Evolutionary conservation across 2,329 filamentous ascomycete species (phyloP).

Genomic region (Mollisia scopiformis): DNA sequence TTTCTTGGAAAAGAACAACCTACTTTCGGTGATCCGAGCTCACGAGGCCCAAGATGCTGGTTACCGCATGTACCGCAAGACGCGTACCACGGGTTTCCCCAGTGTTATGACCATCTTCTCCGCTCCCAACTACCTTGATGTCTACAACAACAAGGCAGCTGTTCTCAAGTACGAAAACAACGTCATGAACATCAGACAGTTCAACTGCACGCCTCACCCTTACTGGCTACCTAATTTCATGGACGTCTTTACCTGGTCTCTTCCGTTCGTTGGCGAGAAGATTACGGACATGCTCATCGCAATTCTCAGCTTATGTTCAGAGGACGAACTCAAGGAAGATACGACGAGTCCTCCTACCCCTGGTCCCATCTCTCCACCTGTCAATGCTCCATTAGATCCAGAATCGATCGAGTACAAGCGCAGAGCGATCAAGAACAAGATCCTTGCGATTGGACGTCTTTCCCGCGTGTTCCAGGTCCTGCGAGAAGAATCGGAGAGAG

Average conservation of each 20-base stretch:
- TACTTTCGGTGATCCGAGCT: constrained; percentile 94
- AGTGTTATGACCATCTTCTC: constrained; percentile 99
- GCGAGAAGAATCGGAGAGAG: constrained; percentile 93
- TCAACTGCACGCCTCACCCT: constrained; percentile 98
- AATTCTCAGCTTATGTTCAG: constrained; percentile 98
- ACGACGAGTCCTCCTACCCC: constrained; percentile 64
- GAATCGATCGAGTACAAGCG: constrained; percentile 94
- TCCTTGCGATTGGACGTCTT: constrained; percentile 92
- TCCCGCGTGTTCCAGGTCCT: constrained; percentile 98
- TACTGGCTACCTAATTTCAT: constrained; percentile 99
- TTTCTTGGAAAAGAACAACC: constrained; percentile 98
- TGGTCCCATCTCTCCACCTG: constrained; percentile 75
- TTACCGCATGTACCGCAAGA: constrained; percentile 99
- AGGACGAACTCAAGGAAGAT: constrained; percentile 94
- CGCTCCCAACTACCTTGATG: constrained; percentile 96
- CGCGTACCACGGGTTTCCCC: constrained; percentile 94
- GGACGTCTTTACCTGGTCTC: constrained; percentile 99
- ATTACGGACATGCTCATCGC: constrained; percentile 99
- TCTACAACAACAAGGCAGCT: constrained; percentile 99
- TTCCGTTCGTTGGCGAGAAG: constrained; percentile 98
- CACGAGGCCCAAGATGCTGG: constrained; percentile 98
- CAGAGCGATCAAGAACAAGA: constrained; percentile 99
- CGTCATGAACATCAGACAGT: constrained; percentile 99
- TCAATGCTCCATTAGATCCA: constrained; percentile 62
- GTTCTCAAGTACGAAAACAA: constrained; percentile 99